A percentile compares a stretch with the other conserved stretches of the same genome.
Conservation (phyloP, 2,329 filamentous ascomycete species). For the Elsinoe perseae region DNA sequence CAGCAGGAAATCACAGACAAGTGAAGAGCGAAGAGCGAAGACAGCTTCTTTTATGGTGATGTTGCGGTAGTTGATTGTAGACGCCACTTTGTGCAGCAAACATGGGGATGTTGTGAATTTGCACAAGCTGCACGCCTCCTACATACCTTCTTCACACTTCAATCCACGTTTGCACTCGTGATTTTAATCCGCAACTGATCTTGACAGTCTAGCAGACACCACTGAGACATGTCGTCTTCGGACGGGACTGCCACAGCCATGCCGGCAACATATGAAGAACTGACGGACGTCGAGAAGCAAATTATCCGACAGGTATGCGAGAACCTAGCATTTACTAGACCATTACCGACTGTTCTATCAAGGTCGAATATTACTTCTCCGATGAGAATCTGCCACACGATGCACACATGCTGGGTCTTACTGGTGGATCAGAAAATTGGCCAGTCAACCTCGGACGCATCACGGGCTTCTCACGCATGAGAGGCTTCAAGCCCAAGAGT, state of each 20-base stretch:
- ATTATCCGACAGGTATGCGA: slow-evolving; percentile 20
- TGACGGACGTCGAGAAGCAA: slow-evolving; percentile 19
- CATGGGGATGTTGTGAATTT: not conserved
- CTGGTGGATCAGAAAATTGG: slow-evolving; percentile 34
- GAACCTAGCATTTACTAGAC: not conserved
- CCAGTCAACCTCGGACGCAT: slow-evolving; percentile 39
- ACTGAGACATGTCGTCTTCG: too few relatives aligned
- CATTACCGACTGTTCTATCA: slow-evolving; percentile 5
- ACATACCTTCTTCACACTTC: not conserved
- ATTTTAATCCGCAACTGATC: too few relatives aligned
- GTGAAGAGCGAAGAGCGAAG: not conserved
- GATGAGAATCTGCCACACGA: slow-evolving; percentile 41
- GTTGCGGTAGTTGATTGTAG: not conserved
- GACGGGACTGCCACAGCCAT: not conserved
- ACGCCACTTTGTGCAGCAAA: not conserved
- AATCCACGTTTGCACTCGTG: too few relatives aligned
- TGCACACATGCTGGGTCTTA: slow-evolving; percentile 35
- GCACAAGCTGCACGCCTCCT: not conserved
- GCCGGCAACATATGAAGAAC: slow-evolving; percentile 5
- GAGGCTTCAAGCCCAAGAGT: slow-evolving; percentile 34
- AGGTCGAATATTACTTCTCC: slow-evolving; percentile 46
- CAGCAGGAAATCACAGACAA: not conserved
- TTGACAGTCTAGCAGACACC: too few relatives aligned
- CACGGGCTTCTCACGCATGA: slow-evolving; percentile 40
- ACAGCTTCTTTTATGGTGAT: not conserved